Evolutionary conservation across 352 stramenopile genomes (phyloP), one percentile per base, ranked within the genome.

Genomic region (Globisporangium barbulae): DNA sequence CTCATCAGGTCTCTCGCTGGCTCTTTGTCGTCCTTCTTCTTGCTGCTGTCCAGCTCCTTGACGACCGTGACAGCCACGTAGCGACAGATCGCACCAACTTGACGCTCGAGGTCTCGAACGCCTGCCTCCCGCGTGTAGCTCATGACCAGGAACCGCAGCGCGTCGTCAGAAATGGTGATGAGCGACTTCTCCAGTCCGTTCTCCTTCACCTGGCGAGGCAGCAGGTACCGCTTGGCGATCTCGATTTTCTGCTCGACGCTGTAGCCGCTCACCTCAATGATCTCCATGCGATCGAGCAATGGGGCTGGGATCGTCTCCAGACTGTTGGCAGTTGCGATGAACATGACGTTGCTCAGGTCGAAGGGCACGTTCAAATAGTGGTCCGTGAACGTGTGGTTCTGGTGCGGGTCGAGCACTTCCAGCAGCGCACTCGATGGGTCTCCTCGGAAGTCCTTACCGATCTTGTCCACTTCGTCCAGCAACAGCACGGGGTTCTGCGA

Each of bases 281-380:
- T 70, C 54, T 95, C 86, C 86, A 95, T 95, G 21, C 86, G 81
- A 47, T 96, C 83, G 7, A 93, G 73, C n/a, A 95, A 68, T 9
- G 86, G 85, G 0, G 71, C 68, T 19, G 81, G 86, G 37, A 95
- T 94, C 0, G 80, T 93, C 2, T 92, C 80, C 39, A 94, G 70
- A 54, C 76, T 88, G 65, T 96, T 96, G 19, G 86, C 84, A 5
- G 85, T 96, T n/a, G 86, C 86, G 53, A 94, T 75, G 64, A 96
- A 96, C 62, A 94, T 64, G 15, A 88, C 85, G 60, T 79, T 85
- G 65, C 81, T 93, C n/a, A 96, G 69, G 59, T 96, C 86, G 60
- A 94, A 94, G n/a, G 88, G 85, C 7, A 93, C 79, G 53, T 93
- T 92, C 17, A 94, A 56, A 69, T 94, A 96, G 68, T 94, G 85